Evolutionary conservation across 2,329 filamentous ascomycete species (phyloP), one percentile per base, ranked within the genome.

Genomic region (Trichothecium roseum): DNA sequence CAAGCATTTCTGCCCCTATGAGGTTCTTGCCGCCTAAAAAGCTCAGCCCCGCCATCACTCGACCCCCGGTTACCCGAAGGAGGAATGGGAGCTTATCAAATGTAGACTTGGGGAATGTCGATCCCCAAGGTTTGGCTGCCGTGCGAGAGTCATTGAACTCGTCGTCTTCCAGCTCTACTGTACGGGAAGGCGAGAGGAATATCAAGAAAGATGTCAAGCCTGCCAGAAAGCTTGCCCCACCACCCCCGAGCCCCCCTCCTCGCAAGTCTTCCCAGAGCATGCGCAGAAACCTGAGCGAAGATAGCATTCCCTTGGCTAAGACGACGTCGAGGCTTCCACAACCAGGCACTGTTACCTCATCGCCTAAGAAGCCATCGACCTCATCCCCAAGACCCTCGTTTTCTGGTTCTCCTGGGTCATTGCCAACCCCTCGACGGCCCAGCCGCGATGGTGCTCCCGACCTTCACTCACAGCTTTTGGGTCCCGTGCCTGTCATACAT

Each of bases 71-170:
- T n/a, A 71, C 70, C 18, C 64, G 74, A 45, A 68, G 72, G 45
- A 63, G 70, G 45, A 66, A 68, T 16, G 72, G 66, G 9, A 78
- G 72, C 45, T 66, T 59, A 51, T 64, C 66, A 9, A 68, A 69
- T 38, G 69, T 48, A n/a, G 68, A 68, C 16, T 51, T 57, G 12
- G 55, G 59, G 28, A 54, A 54, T 24, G 55, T 63, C 17, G 70
- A 78, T 31, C 63, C 66, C 9, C 67, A 73, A 40, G 74, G 73
- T 4, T 64, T 86, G 27, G 68, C 78, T 26, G 69, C 74, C 5
- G 74, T 85, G 5, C 69, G 78, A 37, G 82, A 87, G 50, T 80
- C 80, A 1, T 62, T 77, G 5, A 81, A 71, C 16, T 86, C 81
- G 1, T 85, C 81, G 0, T 85, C 81, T 0, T 84, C 80, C 5